These are phyloP conservation scores for Daldinia sp. DNA, from an alignment of 2,329 filamentous ascomycete genomes.

Conservation along the genomic window DNA sequence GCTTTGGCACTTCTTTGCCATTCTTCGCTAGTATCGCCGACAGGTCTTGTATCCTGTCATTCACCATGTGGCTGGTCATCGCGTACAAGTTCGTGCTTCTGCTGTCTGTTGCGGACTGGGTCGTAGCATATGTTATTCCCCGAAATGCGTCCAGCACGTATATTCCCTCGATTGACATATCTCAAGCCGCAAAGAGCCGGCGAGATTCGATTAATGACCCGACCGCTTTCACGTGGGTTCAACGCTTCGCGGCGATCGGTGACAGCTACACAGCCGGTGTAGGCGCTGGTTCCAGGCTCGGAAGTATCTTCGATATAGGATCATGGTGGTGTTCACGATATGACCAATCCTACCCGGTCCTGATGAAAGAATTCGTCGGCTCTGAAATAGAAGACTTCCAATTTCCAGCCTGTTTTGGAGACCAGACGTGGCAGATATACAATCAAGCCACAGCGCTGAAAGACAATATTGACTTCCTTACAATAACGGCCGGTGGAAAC, in stretches of 20 bases:
- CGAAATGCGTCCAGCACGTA: not conserved
- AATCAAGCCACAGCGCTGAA: not conserved
- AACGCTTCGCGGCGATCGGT: not conserved
- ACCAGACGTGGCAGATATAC: not conserved
- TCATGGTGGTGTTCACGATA: not conserved
- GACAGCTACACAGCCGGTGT: not conserved
- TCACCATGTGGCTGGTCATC: not conserved
- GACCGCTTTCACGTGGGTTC: not conserved
- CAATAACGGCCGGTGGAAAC: not conserved
- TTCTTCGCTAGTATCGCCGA: not conserved
- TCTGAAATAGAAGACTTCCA: not conserved
- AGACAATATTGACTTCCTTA: not conserved
- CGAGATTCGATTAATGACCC: not conserved
- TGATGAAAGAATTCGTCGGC: not conserved
- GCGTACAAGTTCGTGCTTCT: not conserved
- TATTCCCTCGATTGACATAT: not conserved
- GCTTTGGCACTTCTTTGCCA: not conserved
- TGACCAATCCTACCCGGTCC: not conserved
- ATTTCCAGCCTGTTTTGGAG: not conserved
- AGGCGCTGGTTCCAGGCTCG: not conserved
- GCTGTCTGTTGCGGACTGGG: not conserved
- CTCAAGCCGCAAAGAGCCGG: not conserved
- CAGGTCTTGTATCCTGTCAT: not conserved
- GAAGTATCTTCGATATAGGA: not conserved
- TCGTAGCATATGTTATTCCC: not conserved